Percentiles rank a stretch among this genome's conserved stretches.
phyloP scores from a whole-genome alignment of 1,284 basidiomycete genomes.

The Apiotrichum akiyoshidainum region DNA sequence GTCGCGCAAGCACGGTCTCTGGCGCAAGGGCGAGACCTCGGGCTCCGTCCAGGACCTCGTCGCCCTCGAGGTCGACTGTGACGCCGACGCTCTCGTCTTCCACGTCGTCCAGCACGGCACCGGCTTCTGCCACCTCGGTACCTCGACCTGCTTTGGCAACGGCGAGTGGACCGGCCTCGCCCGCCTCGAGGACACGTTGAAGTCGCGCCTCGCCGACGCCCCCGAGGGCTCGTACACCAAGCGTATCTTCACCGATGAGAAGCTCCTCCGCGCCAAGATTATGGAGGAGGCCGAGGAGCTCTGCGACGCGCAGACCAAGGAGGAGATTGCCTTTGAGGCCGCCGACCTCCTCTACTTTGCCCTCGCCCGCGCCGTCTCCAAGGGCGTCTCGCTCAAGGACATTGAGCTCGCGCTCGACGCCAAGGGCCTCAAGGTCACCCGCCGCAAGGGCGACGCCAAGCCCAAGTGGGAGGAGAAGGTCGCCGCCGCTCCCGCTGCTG shows the following conservation, averaged over 20 bases:
- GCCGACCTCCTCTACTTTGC: slow-evolving; percentile 96
- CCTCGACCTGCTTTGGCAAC: slow-evolving; percentile 72
- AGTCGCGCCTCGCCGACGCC: slow-evolving; percentile 67
- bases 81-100: slow-evolving; percentile 88
- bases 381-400: slow-evolving; percentile 79
- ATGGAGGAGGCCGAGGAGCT: slow-evolving; percentile 98
- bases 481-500: slow-evolving; percentile 26
- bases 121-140: slow-evolving; percentile 90
- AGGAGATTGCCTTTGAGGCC: slow-evolving; percentile 92
- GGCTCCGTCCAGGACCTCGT: slow-evolving; percentile 89
- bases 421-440: slow-evolving; percentile 83
- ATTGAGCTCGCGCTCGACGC: slow-evolving; percentile 80
- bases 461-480: slow-evolving; percentile 65
- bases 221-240: slow-evolving; percentile 91
- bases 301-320: slow-evolving; percentile 73
- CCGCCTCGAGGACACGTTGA: slow-evolving; percentile 77
- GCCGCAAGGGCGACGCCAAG: slow-evolving; percentile 91
- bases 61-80: slow-evolving; percentile 83
- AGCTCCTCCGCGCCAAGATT: slow-evolving; percentile 84
- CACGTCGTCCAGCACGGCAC: slow-evolving; percentile 83
- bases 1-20: slow-evolving; percentile 90
- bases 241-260: slow-evolving; percentile 77
- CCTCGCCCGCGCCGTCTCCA: slow-evolving; percentile 77
- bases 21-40: slow-evolving; percentile 95
- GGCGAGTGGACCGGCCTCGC: slow-evolving; percentile 65